phyloP scores from a whole-genome alignment of 495 filamentous ascomycete species.

The Trichoderma orchidacearum region DNA sequence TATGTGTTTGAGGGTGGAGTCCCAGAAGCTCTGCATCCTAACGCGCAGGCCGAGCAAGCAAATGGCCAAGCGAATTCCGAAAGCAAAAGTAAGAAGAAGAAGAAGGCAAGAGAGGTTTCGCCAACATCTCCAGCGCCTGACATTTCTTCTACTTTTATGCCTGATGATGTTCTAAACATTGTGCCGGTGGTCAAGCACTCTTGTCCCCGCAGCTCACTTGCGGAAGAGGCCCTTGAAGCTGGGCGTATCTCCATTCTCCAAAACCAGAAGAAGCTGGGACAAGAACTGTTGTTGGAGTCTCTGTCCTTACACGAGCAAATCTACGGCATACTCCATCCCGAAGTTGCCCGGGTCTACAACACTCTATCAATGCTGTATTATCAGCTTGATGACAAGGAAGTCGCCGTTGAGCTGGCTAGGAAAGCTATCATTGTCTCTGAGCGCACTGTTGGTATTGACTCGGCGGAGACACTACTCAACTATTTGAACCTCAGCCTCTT shows the following conservation, averaged over 20 bases:
- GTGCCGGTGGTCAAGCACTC: slow-evolving; percentile 92
- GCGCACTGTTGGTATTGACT: slow-evolving; percentile 87
- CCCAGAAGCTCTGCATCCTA: no score
- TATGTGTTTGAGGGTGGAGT: slow-evolving; percentile 51
- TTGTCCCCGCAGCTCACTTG: slow-evolving; percentile 71
- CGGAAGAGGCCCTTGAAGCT: slow-evolving; percentile 91
- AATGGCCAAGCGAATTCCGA: slow-evolving; percentile 18
- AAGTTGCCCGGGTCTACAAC: slow-evolving; percentile 91
- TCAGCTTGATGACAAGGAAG: slow-evolving; percentile 88
- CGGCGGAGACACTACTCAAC: slow-evolving; percentile 78
- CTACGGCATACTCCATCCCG: slow-evolving; percentile 93
- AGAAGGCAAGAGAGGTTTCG: slow-evolving; percentile 41
- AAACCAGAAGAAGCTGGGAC: slow-evolving; percentile 87
- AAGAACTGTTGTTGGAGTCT: slow-evolving; percentile 89
- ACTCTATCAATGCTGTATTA: slow-evolving; percentile 90
- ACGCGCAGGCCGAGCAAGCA: slow-evolving; percentile 16
- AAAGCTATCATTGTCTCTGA: slow-evolving; percentile 96
- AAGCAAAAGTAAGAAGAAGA: slow-evolving; percentile 58
- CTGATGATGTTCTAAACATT: slow-evolving; percentile 82
- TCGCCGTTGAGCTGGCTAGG: slow-evolving; percentile 85
- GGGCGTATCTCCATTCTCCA: slow-evolving; percentile 90
- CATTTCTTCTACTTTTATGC: slow-evolving; percentile 49
- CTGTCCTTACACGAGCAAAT: slow-evolving; percentile 97
- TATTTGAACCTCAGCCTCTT: slow-evolving; percentile 96
- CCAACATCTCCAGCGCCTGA: slow-evolving; percentile 35